Conservation (phyloP, 2,329 filamentous ascomycete genomes). For the Pestalotiopsis sp. region DNA sequence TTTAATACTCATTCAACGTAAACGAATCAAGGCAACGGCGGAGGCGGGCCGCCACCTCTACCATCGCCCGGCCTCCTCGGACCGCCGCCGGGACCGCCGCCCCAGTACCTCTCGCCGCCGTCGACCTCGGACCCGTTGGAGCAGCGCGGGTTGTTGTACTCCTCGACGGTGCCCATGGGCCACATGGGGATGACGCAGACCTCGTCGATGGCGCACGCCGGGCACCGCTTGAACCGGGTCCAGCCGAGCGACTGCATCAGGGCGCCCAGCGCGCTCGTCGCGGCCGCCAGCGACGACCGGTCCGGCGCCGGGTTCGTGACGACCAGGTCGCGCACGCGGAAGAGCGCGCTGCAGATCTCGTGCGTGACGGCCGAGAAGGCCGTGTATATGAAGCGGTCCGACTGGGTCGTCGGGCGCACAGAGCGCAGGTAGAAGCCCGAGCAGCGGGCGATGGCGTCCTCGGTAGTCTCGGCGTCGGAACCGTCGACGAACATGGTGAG, state of each 20-base stretch:
- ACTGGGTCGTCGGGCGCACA: conserved; percentile 13
- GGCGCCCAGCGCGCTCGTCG: conserved; percentile 8
- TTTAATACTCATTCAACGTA: background rate
- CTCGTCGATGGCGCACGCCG: conserved; percentile 17
- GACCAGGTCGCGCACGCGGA: conserved; percentile 7
- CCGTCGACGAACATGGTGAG: conserved; percentile 27
- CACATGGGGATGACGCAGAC: conserved; percentile 22
- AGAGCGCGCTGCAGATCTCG: conserved; percentile 22
- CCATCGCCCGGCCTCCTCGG: background rate
- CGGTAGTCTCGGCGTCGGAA: conserved; percentile 24
- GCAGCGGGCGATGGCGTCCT: conserved; percentile 36
- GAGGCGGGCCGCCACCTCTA: background rate
- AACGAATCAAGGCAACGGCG: background rate
- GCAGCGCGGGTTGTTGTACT: conserved; percentile 19
- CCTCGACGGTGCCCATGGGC: conserved; percentile 17
- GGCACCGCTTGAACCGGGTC: conserved; percentile 21
- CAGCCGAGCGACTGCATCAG: conserved; percentile 16
- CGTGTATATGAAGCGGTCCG: conserved; percentile 25
- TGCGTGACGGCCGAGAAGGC: conserved; percentile 23
- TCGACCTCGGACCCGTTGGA: conserved; percentile 14
- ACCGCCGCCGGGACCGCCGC: conserved; percentile 1
- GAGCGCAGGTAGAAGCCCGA: conserved; percentile 31
- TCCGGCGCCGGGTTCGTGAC: conserved; percentile 8
- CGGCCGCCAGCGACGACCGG: conserved; percentile 5
- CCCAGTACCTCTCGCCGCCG: conserved; percentile 17